phyloP scores from a whole-genome alignment of 352 stramenopile genomes.

The Phytopythium chamaehyphon region DNA sequence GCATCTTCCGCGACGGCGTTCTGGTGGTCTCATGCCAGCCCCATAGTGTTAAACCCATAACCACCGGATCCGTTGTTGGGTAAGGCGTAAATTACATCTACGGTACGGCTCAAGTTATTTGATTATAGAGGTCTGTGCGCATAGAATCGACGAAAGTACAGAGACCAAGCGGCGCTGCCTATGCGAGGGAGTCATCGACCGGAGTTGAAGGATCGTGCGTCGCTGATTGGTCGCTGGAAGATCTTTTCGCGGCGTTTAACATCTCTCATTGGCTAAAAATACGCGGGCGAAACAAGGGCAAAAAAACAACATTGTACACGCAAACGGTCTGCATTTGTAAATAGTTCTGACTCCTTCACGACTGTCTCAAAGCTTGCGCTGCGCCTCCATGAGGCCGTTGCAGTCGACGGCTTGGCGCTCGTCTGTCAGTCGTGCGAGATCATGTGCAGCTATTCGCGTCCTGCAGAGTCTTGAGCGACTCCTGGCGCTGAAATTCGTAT shows the following conservation, averaged over 20 bases:
- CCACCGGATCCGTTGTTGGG: slow-evolving; percentile 1
- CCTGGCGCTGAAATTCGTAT: slow-evolving; percentile 96
- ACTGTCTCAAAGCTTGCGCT: slow-evolving; percentile 82
- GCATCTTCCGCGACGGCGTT: no score
- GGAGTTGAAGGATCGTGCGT: slow-evolving; percentile 1
- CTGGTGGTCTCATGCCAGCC: slow-evolving; percentile 30
- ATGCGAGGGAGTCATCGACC: slow-evolving; percentile 9
- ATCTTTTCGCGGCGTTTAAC: neutral
- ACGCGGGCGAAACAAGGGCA: neutral
- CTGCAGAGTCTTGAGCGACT: slow-evolving; percentile 96
- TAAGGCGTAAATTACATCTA: slow-evolving; percentile 5
- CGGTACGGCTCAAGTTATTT: neutral
- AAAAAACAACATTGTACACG: slow-evolving; percentile 6
- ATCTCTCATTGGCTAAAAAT: neutral
- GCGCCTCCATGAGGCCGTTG: slow-evolving; percentile 65
- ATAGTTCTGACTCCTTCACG: slow-evolving; percentile 49
- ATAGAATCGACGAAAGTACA: neutral
- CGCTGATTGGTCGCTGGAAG: slow-evolving; percentile 1
- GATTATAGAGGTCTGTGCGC: neutral
- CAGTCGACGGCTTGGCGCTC: slow-evolving; percentile 55
- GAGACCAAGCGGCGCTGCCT: slow-evolving; percentile 1
- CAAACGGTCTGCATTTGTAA: slow-evolving; percentile 1
- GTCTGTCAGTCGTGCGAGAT: slow-evolving; percentile 45
- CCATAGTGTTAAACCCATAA: slow-evolving; percentile 3
- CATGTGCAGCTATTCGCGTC: slow-evolving; percentile 91